These are phyloP conservation scores for Ballota nigra DNA, from an alignment of 257 asterid species.

Conservation along the genomic window DNA sequence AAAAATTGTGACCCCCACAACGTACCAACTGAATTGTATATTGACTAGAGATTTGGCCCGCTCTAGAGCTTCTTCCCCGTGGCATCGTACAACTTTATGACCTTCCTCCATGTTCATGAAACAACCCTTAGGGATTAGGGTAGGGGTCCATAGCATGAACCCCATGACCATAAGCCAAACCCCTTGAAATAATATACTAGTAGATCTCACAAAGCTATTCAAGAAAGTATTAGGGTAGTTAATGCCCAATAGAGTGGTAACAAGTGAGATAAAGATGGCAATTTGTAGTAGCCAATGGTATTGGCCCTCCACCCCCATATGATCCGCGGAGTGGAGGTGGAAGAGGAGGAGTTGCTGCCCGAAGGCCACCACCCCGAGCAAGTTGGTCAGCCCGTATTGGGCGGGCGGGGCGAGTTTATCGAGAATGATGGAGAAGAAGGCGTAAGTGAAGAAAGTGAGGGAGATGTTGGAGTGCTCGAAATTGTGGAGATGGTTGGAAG, in stretches of 20 bases:
- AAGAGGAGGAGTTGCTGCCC: slow-evolving; percentile 74
- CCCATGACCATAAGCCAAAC: slow-evolving; percentile 88
- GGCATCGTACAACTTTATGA: slow-evolving; percentile 71
- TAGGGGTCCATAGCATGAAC: slow-evolving; percentile 83
- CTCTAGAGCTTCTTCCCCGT: slow-evolving; percentile 49
- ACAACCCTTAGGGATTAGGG: slow-evolving; percentile 60
- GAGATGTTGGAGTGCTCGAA: slow-evolving; percentile 86
- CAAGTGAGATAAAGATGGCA: slow-evolving; percentile 45
- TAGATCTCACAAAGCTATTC: slow-evolving; percentile 69
- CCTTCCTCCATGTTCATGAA: slow-evolving; percentile 67
- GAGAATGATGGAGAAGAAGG: slow-evolving; percentile 54
- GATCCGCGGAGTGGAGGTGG: slow-evolving; percentile 89
- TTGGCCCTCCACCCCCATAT: slow-evolving; percentile 94
- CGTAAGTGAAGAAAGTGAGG: slow-evolving; percentile 56
- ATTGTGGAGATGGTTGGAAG: slow-evolving; percentile 77
- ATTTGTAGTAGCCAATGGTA: slow-evolving; percentile 63
- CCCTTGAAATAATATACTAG: slow-evolving; percentile 70
- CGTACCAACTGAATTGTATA: slow-evolving; percentile 73
- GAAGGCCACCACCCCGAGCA: slow-evolving; percentile 61
- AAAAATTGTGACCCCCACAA: slow-evolving; percentile 42
- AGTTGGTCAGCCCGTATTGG: slow-evolving; percentile 40
- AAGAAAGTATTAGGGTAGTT: slow-evolving; percentile 58
- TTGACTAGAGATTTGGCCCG: slow-evolving; percentile 85
- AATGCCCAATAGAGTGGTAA: slow-evolving; percentile 56
- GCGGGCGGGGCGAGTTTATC: slow-evolving; percentile 57